Evolutionary conservation across 176 grass and related monocot species (phyloP).

Genomic region (Carex parvula): DNA sequence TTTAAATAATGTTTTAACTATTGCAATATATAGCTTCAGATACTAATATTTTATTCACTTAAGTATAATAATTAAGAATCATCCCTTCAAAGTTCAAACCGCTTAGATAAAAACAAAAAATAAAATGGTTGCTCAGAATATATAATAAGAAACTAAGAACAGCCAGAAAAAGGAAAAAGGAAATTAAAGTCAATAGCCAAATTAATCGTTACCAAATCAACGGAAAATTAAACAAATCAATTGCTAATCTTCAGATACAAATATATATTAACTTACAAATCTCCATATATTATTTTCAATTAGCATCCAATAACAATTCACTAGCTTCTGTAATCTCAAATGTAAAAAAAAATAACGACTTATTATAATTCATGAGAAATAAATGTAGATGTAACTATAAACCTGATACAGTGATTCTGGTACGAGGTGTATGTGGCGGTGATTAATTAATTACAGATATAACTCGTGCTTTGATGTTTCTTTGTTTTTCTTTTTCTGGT

Average conservation of each 20-base stretch:
- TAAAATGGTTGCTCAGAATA: too few species aligned
- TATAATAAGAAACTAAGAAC: too few species aligned
- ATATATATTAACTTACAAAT: background rate
- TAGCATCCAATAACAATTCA: background rate
- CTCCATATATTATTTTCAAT: background rate
- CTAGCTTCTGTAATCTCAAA: background rate
- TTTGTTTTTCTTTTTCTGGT: background rate
- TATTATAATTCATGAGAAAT: background rate
- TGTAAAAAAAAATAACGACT: background rate
- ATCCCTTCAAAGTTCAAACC: too few species aligned
- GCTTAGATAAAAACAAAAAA: too few species aligned
- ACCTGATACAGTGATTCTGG: background rate
- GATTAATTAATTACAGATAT: background rate
- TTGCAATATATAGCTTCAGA: too few species aligned
- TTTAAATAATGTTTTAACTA: too few species aligned
- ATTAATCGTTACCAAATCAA: too few species aligned
- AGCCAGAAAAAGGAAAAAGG: too few species aligned
- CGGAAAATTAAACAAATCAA: background rate
- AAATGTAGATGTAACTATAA: background rate
- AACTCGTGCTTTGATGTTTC: background rate
- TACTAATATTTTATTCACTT: too few species aligned
- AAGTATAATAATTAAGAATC: too few species aligned
- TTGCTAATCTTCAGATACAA: background rate
- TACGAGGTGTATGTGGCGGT: background rate
- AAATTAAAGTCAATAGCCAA: too few species aligned